phyloP scores from a whole-genome alignment of 1,284 basidiomycete genomes.

The Sporisorium reilianum region DNA sequence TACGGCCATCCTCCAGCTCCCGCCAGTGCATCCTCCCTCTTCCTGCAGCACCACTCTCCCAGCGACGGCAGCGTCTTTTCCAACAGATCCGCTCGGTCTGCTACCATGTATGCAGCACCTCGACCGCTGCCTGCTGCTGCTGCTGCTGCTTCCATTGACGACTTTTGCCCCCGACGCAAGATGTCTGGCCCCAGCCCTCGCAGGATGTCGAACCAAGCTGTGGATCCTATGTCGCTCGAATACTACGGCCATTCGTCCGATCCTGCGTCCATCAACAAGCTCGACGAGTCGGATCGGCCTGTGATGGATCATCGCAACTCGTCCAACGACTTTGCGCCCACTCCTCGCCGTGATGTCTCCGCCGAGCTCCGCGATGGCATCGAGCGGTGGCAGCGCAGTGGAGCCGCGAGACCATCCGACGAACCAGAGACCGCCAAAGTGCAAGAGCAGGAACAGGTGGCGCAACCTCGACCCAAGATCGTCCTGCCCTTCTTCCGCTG shows the following conservation, averaged over 20 bases:
- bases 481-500: conserved; percentile 64
- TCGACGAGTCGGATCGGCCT: conserved; percentile 21
- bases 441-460: conserved; percentile 13
- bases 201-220: conserved; percentile 16
- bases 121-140: conserved; percentile 19
- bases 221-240: conserved; percentile 51
- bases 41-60: conserved; percentile 47
- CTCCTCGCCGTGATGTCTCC: conserved; percentile 26
- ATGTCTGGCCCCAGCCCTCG: conserved; percentile 11
- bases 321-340: not conserved
- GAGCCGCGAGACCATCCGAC: conserved; percentile 20
- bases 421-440: conserved; percentile 20
- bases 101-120: conserved; percentile 30
- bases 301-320: conserved; percentile 5
- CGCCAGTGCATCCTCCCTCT: conserved; percentile 15
- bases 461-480: conserved; percentile 50
- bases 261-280: conserved; percentile 9
- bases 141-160: conserved; percentile 7
- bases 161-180: conserved; percentile 28
- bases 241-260: conserved; percentile 51
- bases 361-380: conserved; percentile 49
- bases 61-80: conserved; percentile 37
- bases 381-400: conserved; percentile 49
- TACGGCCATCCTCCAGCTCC: conserved; percentile 35
- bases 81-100: conserved; percentile 30